phyloP scores from a whole-genome alignment of 768 basidiomycete genomes.

The Sporobolomyces roseus region DNA sequence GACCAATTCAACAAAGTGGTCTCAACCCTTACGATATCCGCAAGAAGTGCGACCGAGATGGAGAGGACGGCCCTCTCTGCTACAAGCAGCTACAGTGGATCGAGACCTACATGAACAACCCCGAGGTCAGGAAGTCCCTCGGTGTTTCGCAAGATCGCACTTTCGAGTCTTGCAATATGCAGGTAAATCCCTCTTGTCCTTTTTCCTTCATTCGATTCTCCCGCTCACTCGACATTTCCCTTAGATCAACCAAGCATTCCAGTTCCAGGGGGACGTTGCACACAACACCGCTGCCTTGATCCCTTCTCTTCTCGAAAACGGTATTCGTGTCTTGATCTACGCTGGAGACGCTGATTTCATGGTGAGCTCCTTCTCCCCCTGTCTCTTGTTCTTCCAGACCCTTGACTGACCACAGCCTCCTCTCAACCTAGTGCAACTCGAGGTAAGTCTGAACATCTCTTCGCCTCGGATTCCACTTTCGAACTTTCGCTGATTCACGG shows the following conservation, averaged over 20 bases:
- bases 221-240: too few relatives aligned
- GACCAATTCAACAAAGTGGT: conserved; percentile 65
- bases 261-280: conserved; percentile 68
- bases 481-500: background rate
- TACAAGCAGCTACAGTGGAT: conserved; percentile 73
- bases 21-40: conserved; percentile 85
- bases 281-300: conserved; percentile 75
- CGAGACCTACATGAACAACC: conserved; percentile 77
- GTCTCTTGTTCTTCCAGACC: conserved; percentile 36
- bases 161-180: conserved; percentile 66
- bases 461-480: background rate
- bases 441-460: conserved; percentile 51
- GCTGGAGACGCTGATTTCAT: conserved; percentile 56
- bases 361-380: background rate
- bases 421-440: conserved; percentile 83
- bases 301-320: conserved; percentile 73
- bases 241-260: conserved; percentile 76
- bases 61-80: conserved; percentile 56
- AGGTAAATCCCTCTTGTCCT: too few relatives aligned
- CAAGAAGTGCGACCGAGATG: conserved; percentile 63
- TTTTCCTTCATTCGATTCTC: too few relatives aligned
- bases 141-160: conserved; percentile 62
- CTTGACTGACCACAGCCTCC: conserved; percentile 27
- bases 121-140: conserved; percentile 69
- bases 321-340: conserved; percentile 79